A percentile compares a stretch with the other conserved stretches of the same genome.
phyloP scores from a whole-genome alignment of 1,284 basidiomycete genomes.

The Ustilago hordei region DNA sequence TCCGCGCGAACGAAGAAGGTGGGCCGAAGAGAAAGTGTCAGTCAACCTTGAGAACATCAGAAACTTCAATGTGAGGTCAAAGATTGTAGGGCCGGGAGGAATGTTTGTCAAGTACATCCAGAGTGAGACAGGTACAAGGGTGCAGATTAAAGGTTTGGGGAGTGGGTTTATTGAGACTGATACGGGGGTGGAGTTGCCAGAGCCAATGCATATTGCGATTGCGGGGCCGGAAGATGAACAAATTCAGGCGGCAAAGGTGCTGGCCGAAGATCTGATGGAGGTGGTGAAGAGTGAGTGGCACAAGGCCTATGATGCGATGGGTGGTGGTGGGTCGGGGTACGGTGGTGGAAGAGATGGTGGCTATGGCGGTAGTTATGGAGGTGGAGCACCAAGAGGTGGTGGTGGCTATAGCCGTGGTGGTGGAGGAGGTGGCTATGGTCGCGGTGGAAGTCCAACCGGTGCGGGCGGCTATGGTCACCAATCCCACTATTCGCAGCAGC shows the following conservation, averaged over 20 bases:
- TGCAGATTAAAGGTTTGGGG: conserved; percentile 97
- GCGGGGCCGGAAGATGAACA: conserved; percentile 61
- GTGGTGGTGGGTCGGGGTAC: conserved; percentile 10
- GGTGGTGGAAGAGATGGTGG: conserved; percentile 12
- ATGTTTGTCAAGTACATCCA: conserved; percentile 99
- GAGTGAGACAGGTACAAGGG: conserved; percentile 91
- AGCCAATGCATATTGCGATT: conserved; percentile 80
- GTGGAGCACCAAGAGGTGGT: conserved; percentile 8
- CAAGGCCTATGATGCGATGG: conserved; percentile 56
- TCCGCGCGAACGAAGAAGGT: conserved; percentile 46
- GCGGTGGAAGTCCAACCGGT: conserved; percentile 3
- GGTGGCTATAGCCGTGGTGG: conserved; percentile 15
- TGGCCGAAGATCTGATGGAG: conserved; percentile 65
- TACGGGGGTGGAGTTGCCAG: conserved; percentile 87
- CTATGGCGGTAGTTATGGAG: conserved; percentile 24
- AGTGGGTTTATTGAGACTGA: conserved; percentile 96
- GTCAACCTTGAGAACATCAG: conserved; percentile 89
- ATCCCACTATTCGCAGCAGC: conserved; percentile 28
- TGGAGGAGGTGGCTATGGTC: conserved; percentile 7
- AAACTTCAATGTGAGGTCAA: conserved; percentile 97
- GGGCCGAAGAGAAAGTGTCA: conserved; percentile 70
- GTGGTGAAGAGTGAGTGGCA: conserved; percentile 63
- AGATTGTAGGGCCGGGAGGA: conserved; percentile 89
- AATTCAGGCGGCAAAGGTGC: conserved; percentile 57
- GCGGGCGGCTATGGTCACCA: conserved; percentile 35